Conservation (phyloP, 108 stramenopile species). For the Bacterosira constricta region DNA sequence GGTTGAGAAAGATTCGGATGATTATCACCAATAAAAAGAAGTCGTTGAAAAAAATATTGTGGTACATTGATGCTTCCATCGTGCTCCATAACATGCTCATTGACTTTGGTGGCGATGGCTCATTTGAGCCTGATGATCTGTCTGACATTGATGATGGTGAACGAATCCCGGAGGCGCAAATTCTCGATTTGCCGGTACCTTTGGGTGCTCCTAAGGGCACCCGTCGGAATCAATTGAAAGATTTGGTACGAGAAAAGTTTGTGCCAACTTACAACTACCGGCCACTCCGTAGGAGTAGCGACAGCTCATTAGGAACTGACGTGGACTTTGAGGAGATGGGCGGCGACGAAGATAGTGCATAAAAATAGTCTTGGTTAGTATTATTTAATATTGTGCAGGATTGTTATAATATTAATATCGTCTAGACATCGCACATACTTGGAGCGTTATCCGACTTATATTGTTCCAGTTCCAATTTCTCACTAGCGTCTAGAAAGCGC, state of each 20-base stretch:
- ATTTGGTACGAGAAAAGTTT: neutral
- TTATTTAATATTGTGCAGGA: no score
- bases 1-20: neutral
- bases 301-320: neutral
- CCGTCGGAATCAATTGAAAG: neutral
- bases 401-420: no score
- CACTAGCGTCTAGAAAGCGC: no score
- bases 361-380: no score
- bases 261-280: neutral
- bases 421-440: no score
- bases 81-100: no score
- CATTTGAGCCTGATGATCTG: neutral
- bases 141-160: neutral
- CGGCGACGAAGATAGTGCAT: no score
- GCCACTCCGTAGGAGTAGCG: no score
- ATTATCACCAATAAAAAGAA: neutral
- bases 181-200: neutral
- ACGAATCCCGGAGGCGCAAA: neutral
- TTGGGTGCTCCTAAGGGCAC: neutral
- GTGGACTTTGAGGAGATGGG: neutral
- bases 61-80: neutral
- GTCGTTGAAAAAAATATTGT: neutral
- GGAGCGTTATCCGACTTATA: no score
- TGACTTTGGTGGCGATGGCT: neutral
- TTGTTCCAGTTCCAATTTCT: no score